A percentile compares a stretch with the other conserved stretches of the same genome.
phyloP scores from a whole-genome alignment of 1,284 basidiomycete species.

The Rhodotorula sp. region DNA sequence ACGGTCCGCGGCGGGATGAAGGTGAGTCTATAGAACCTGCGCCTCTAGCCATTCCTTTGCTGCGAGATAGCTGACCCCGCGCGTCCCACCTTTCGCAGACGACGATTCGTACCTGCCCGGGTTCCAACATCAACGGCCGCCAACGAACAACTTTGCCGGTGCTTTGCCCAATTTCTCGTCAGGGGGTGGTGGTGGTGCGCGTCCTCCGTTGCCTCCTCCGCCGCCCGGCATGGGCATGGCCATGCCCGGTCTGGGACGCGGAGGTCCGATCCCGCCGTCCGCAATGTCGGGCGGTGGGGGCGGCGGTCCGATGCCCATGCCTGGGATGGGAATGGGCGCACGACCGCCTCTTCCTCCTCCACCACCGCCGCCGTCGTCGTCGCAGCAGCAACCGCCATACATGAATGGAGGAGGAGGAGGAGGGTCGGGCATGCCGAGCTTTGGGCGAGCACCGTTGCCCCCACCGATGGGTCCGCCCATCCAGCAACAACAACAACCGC shows the following conservation, averaged over 20 bases:
- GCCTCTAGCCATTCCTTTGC: not conserved
- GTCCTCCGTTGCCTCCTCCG: not conserved
- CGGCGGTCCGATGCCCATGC: not conserved
- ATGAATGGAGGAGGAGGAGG: not conserved
- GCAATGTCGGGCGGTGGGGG: not conserved
- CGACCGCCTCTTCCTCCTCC: constrained; percentile 3
- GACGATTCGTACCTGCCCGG: constrained; percentile 20
- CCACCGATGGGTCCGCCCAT: not conserved
- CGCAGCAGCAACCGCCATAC: not conserved
- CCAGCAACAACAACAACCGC: not conserved
- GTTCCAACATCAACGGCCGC: constrained; percentile 13
- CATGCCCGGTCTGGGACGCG: not conserved
- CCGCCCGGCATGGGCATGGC: not conserved
- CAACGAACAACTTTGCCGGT: constrained; percentile 8
- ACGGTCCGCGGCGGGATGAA: constrained; percentile 20
- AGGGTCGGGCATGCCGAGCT: not conserved
- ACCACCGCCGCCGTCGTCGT: not conserved
- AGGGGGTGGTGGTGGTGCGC: not conserved
- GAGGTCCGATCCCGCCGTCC: not conserved
- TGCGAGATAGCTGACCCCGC: not conserved
- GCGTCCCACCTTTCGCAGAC: not conserved
- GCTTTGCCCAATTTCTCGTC: constrained; percentile 22
- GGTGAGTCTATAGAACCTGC: constrained; percentile 1
- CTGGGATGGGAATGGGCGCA: not conserved
- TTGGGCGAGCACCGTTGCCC: not conserved